Evolutionary conservation across 2,329 filamentous ascomycete species (phyloP).

Genomic region (Penicillium sp.): DNA sequence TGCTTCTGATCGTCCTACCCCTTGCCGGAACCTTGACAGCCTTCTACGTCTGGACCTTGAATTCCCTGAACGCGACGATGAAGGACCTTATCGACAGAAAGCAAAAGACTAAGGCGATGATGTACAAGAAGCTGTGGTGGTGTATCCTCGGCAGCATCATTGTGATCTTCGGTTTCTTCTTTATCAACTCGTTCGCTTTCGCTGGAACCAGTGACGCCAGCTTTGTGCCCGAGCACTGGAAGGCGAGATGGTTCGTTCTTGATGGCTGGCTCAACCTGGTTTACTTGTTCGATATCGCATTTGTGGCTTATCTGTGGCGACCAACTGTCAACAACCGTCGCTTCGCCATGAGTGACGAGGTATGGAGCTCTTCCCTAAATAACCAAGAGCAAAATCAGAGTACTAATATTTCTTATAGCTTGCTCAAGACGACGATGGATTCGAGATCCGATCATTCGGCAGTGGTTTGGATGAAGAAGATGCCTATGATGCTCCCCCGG

Average conservation of each 20-base stretch:
- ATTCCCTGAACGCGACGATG: slow-evolving; percentile 89
- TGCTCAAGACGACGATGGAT: slow-evolving; percentile 96
- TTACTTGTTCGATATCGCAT: slow-evolving; percentile 89
- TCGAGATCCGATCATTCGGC: slow-evolving; percentile 91
- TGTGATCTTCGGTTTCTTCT: slow-evolving; percentile 97
- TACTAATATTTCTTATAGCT: slow-evolving; percentile 55
- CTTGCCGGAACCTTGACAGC: slow-evolving; percentile 88
- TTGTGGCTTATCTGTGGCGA: slow-evolving; percentile 93
- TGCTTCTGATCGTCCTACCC: slow-evolving; percentile 89
- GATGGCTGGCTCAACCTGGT: slow-evolving; percentile 98
- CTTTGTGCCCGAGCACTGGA: slow-evolving; percentile 96
- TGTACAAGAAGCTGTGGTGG: slow-evolving; percentile 99
- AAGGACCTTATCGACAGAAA: slow-evolving; percentile 95
- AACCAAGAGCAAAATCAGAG: neutral
- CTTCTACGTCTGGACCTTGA: slow-evolving; percentile 98
- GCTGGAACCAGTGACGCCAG: slow-evolving; percentile 79
- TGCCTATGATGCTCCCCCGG: slow-evolving; percentile 39
- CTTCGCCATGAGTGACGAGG: slow-evolving; percentile 98
- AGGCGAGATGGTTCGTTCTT: slow-evolving; percentile 93
- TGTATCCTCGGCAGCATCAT: slow-evolving; percentile 88
- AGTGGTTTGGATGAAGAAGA: slow-evolving; percentile 69
- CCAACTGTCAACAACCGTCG: slow-evolving; percentile 94
- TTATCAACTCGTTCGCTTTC: slow-evolving; percentile 95
- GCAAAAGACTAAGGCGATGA: slow-evolving; percentile 85
- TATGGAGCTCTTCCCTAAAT: slow-evolving; percentile 36